Percentiles rank a stretch among this genome's conserved stretches.
phyloP scores from a whole-genome alignment of 1,284 basidiomycete genomes.

The Apiotrichum gracile region DNA sequence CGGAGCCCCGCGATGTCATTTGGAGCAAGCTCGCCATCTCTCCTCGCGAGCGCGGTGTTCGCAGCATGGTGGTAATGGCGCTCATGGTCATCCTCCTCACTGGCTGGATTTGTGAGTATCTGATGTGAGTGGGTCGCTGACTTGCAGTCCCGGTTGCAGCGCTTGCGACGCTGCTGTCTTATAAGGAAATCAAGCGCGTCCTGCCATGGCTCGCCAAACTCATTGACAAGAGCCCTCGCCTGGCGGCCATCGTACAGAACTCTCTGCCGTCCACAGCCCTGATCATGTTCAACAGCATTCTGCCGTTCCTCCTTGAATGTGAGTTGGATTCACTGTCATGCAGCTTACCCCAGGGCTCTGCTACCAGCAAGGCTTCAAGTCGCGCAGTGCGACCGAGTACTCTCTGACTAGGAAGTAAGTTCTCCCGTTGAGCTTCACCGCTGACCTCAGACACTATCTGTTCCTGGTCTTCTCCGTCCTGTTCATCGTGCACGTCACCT shows the following conservation, averaged over 20 bases:
- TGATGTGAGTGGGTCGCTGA: neutral
- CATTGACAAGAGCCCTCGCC: constrained; percentile 70
- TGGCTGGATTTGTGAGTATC: constrained; percentile 64
- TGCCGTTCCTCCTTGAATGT: constrained; percentile 90
- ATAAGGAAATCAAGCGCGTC: constrained; percentile 82
- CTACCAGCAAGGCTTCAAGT: constrained; percentile 80
- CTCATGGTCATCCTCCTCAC: constrained; percentile 66
- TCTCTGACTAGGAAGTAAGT: constrained; percentile 82
- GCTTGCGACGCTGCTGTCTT: constrained; percentile 77
- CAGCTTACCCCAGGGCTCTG: constrained; percentile 58
- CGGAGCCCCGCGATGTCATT: constrained; percentile 91
- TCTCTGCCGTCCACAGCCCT: constrained; percentile 85
- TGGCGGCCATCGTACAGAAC: constrained; percentile 85
- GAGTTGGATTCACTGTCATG: constrained; percentile 4
- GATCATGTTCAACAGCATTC: constrained; percentile 77
- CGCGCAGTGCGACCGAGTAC: constrained; percentile 87
- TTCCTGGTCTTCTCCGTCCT: constrained; percentile 92
- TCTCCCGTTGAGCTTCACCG: neutral
- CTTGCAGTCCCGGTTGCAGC: constrained; percentile 66
- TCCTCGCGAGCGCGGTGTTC: constrained; percentile 54
- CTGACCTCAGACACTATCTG: constrained; percentile 68
- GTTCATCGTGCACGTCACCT: constrained; percentile 88
- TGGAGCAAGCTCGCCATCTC: constrained; percentile 82
- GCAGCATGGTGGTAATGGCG: constrained; percentile 64
- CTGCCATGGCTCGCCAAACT: constrained; percentile 71